These are phyloP conservation scores for Sporodiniella umbellata DNA, from an alignment of 371 early-diverging fungal genomes.

Conservation along the genomic window DNA sequence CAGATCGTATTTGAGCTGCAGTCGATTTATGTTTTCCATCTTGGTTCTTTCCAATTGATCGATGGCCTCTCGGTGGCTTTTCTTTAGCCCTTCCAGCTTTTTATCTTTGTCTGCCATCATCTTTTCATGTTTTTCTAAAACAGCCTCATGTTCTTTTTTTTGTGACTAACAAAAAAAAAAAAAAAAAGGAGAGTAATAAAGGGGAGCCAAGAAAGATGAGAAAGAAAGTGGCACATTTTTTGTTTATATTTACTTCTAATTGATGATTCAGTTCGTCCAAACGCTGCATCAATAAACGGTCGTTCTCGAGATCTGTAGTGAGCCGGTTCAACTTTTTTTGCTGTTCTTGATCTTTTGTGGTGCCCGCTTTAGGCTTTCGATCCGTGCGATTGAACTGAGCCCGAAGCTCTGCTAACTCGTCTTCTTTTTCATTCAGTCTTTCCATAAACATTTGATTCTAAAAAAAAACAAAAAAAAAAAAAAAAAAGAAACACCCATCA, in stretches of 20 bases:
- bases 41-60: constrained; percentile 33
- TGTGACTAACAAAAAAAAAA: constrained; percentile 23
- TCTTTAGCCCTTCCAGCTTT: constrained; percentile 31
- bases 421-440: constrained; percentile 39
- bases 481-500: no score
- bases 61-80: constrained; percentile 27
- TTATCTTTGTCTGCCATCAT: constrained; percentile 47
- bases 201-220: background rate
- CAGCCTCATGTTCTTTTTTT: constrained; percentile 43
- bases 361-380: constrained; percentile 18
- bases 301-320: constrained; percentile 46
- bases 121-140: constrained; percentile 36
- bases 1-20: constrained; percentile 25
- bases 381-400: constrained; percentile 35
- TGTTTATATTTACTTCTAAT: constrained; percentile 29
- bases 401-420: constrained; percentile 33
- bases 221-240: background rate
- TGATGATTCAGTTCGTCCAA: constrained; percentile 43
- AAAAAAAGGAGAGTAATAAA: background rate
- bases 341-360: constrained; percentile 20
- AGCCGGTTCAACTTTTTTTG: constrained; percentile 37
- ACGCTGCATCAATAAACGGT: constrained; percentile 39
- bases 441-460: constrained; percentile 37
- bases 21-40: constrained; percentile 16
- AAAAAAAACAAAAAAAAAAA: background rate